Evolutionary conservation across 495 filamentous ascomycete genomes (phyloP), one percentile per base, ranked within the genome.

Genomic region (Daldinia childiae): DNA sequence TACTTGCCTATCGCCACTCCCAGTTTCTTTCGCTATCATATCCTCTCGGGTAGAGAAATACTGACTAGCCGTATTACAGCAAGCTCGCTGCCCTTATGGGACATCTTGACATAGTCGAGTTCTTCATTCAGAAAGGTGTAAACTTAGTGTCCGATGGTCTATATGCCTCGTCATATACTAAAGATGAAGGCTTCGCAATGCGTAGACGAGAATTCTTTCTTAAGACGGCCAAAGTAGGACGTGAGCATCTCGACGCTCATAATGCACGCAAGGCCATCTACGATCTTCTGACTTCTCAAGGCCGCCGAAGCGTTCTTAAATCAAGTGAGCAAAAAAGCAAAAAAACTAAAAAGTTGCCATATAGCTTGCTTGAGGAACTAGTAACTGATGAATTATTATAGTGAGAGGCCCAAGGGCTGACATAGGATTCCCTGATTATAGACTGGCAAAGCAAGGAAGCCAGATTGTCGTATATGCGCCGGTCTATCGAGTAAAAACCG

Each of bases 71-170:
- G 0, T 43, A 0, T 34, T 14, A 11, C 30, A 75, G 65, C 26
- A 66, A 72, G 19, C 65, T 75, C 29, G 73, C 73, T 14, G 64
- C 73, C 12, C 73, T 72, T 12, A 75, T 75, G 73, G 69, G 69
- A 7, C 69, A 75, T 36, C 56, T 68, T 12, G 34, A 62, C 6
- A 59, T 72, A 43, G 64, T 75, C 58, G 61, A 69, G 58, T 72
- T 75, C 21, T 58, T 75, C 12, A 27, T 75, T 26, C 50, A 66
- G 29, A 41, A 43, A 11, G 64, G 69, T 12, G 73, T 66, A 7
- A 17, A 38, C 17, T 51, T 73, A 12, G 61, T 51, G 24, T 43
- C 65, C n/a, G 69, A 66, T 41, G 63, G 58, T 15, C 14, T 59
- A 26, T 63, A 70, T 21, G 67, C 71, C 8, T 70, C 62, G 9